phyloP scores from a whole-genome alignment of 2,329 filamentous ascomycete species.

The Cyclaneusma minus region DNA sequence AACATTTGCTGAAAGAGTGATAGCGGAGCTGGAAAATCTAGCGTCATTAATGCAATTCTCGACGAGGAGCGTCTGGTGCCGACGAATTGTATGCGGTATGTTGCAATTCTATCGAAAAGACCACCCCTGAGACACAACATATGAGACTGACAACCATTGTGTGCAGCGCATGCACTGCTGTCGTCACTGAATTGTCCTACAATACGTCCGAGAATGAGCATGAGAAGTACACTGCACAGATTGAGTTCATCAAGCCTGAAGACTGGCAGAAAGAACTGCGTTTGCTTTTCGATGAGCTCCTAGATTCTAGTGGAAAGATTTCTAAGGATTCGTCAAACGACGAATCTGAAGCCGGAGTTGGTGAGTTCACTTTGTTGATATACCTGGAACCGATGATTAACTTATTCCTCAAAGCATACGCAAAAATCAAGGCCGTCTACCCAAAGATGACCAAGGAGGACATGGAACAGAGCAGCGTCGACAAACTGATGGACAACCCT shows the following conservation, averaged over 20 bases:
- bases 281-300: slow-evolving; percentile 22
- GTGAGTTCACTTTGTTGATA: too few relatives aligned
- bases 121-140: too few relatives aligned
- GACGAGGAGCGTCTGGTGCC: slow-evolving; percentile 31
- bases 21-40: slow-evolving; percentile 14
- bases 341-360: slow-evolving; percentile 4
- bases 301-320: slow-evolving; percentile 20
- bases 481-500: slow-evolving; percentile 17
- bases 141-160: too few relatives aligned
- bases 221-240: slow-evolving; percentile 25
- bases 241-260: slow-evolving; percentile 25
- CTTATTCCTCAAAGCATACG: slow-evolving; percentile 26
- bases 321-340: slow-evolving; percentile 17
- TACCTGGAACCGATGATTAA: too few relatives aligned
- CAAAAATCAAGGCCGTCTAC: slow-evolving; percentile 29
- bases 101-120: too few relatives aligned
- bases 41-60: slow-evolving; percentile 20
- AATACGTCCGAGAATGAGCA: slow-evolving; percentile 21
- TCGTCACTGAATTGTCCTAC: slow-evolving; percentile 29
- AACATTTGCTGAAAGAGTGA: too few relatives aligned
- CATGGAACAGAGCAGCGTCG: slow-evolving; percentile 15
- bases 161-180: slow-evolving; percentile 29
- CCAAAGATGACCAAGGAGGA: slow-evolving; percentile 22
- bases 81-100: slow-evolving; percentile 32
- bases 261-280: slow-evolving; percentile 26